Conservation (phyloP, 768 basidiomycete genomes). For the Lactarius akahatsu region DNA sequence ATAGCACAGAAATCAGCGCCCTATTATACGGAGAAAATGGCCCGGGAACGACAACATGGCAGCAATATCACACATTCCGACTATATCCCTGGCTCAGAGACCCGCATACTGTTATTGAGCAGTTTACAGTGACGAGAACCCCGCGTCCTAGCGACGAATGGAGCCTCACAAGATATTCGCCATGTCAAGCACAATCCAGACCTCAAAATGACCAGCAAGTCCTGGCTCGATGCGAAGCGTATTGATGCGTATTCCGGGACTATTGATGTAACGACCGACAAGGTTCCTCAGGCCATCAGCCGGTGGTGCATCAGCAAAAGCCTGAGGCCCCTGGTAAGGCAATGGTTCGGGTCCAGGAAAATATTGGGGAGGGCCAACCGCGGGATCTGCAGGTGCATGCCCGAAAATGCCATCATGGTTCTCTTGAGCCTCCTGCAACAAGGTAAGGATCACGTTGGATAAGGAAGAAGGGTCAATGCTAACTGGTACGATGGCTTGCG, state of each 20-base stretch:
- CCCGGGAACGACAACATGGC: too few relatives aligned
- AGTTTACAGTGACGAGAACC: too few relatives aligned
- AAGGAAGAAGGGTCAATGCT: too few relatives aligned
- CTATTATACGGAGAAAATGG: too few relatives aligned
- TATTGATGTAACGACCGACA: background rate
- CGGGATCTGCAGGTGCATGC: too few relatives aligned
- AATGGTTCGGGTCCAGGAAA: background rate
- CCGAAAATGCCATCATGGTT: too few relatives aligned
- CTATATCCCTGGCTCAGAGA: too few relatives aligned
- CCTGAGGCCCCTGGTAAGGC: background rate
- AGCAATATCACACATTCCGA: too few relatives aligned
- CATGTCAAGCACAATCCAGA: slow-evolving; percentile 1
- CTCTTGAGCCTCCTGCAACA: background rate
- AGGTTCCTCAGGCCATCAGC: slow-evolving; percentile 5
- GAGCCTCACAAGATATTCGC: background rate
- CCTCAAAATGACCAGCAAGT: background rate
- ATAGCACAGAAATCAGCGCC: too few relatives aligned
- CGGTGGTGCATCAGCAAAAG: background rate
- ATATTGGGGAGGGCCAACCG: background rate
- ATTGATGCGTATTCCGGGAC: background rate
- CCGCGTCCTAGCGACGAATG: too few relatives aligned
- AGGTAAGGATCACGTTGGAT: background rate
- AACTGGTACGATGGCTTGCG: too few relatives aligned
- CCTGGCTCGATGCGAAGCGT: slow-evolving; percentile 1
- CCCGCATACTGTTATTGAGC: too few relatives aligned